Base-by-base conservation (phyloP, 345 rosid genomes). In the Salix exigua region DNA sequence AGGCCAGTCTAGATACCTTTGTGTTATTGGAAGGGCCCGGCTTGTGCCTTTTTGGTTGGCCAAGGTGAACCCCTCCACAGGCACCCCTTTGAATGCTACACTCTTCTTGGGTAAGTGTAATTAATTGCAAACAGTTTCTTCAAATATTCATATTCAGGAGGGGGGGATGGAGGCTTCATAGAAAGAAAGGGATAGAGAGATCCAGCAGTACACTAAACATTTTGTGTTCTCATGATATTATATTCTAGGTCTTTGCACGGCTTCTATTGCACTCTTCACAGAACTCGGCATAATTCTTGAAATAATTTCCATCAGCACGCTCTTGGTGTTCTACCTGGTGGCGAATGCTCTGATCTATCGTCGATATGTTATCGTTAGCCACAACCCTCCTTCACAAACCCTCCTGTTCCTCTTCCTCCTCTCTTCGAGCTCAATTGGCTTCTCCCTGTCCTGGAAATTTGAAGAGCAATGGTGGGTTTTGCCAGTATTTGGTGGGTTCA, bases 1-100 rank as follows among this genome's bases (percentile, higher is more conserved):
- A 78, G 98, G 97, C 31, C 98, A 94, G 84, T 93, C 98, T n/a
- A 85, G 98, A 82, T 92, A 94, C 84, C 94, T 94, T 31, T 94
- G 98, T 86, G 98, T 94, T 46, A 86, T 94, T 50, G 96, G 90
- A 55, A 89, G 98, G 87, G 92, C 97, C 33, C 79, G 93, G 73
- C 84, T 94, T 10, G 97, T 89, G 73, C 98, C 98, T 35, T 88
- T 86, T 51, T 94, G 97, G 91, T 83, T 94, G 62, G 94, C 98
- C 73, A 91, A 88, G 88, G 98, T 94, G 60, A 90, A 92, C 84
- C 97, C 98, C 85, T 88, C 97, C 7, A 94, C 97, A 0, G 97
- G 98, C 74, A 94, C 98, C 53, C 98, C 97, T 46, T 81, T 91
- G 82, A 94, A 94, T 79, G 97, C 98, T 74, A 94, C 98, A 21